Conservation (phyloP, 768 basidiomycete genomes). For the Sarcodon aspratus region DNA sequence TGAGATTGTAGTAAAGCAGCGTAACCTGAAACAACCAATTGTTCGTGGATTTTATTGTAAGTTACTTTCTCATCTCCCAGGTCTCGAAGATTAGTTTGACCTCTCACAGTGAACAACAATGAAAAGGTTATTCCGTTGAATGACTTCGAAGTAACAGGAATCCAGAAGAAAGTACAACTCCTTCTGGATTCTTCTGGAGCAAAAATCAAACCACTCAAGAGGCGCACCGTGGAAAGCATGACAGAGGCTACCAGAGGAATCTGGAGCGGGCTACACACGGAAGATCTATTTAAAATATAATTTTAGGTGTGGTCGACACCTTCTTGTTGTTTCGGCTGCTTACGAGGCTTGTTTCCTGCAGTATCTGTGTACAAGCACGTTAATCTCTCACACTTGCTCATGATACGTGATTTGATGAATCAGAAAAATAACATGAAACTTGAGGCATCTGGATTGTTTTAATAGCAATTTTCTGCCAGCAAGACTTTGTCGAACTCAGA, state of each 20-base stretch:
- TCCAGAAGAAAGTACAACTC: constrained; percentile 71
- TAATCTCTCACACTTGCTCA: too few species aligned
- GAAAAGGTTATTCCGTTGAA: constrained; percentile 84
- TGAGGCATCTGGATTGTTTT: too few species aligned
- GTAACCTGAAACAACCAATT: constrained; percentile 68
- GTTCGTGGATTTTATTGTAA: constrained; percentile 75
- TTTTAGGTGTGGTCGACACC: neutral
- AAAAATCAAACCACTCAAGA: constrained; percentile 74
- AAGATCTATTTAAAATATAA: constrained; percentile 49
- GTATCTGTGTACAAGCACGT: neutral
- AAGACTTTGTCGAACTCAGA: too few species aligned
- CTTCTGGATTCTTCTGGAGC: constrained; percentile 81
- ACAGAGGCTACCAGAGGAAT: constrained; percentile 79
- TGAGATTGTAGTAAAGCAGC: constrained; percentile 73
- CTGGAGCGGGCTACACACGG: constrained; percentile 82
- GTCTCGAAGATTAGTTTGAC: constrained; percentile 3
- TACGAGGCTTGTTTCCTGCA: neutral
- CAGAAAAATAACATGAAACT: too few species aligned
- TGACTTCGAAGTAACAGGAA: constrained; percentile 58
- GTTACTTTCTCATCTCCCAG: constrained; percentile 13
- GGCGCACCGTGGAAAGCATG: constrained; percentile 60
- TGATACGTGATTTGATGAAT: too few species aligned
- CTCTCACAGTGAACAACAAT: constrained; percentile 61
- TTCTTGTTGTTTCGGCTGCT: neutral
- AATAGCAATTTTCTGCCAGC: too few species aligned